Percentiles rank a stretch among this genome's conserved stretches.
phyloP scores from a whole-genome alignment of 106 monocot species.

The Dendrobium chrysotoxum region DNA sequence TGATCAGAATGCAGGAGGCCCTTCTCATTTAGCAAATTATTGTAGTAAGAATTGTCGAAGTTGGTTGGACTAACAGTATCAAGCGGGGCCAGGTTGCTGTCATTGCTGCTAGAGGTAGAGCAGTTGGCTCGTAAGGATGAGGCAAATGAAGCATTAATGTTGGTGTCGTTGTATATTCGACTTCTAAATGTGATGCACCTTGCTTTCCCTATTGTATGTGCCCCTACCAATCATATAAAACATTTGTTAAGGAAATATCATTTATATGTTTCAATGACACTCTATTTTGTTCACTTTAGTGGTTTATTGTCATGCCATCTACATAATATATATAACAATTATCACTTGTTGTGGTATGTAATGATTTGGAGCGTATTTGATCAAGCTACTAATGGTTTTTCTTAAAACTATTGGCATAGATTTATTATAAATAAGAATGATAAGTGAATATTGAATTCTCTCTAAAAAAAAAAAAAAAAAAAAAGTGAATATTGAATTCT shows the following conservation, averaged over 20 bases:
- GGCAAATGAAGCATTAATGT: constrained; percentile 62
- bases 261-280: background rate
- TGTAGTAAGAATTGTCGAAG: constrained; percentile 73
- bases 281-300: background rate
- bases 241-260: background rate
- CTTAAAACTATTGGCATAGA: too few relatives aligned
- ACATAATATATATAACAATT: background rate
- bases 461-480: too few relatives aligned
- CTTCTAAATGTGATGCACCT: constrained; percentile 51
- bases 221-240: constrained; percentile 22
- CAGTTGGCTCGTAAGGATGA: constrained; percentile 23
- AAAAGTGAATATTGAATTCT: too few relatives aligned
- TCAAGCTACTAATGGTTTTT: too few relatives aligned
- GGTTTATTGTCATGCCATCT: background rate
- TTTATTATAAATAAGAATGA: too few relatives aligned
- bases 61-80: constrained; percentile 36
- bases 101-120: constrained; percentile 31
- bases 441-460: too few relatives aligned
- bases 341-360: background rate
- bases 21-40: constrained; percentile 45
- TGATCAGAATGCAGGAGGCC: constrained; percentile 90
- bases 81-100: constrained; percentile 50
- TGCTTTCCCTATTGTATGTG: constrained; percentile 68
- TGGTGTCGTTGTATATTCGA: constrained; percentile 68
- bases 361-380: too few relatives aligned